Evolutionary conservation across 345 rosid species (phyloP).

Genomic region (Litchi chinensis): DNA sequence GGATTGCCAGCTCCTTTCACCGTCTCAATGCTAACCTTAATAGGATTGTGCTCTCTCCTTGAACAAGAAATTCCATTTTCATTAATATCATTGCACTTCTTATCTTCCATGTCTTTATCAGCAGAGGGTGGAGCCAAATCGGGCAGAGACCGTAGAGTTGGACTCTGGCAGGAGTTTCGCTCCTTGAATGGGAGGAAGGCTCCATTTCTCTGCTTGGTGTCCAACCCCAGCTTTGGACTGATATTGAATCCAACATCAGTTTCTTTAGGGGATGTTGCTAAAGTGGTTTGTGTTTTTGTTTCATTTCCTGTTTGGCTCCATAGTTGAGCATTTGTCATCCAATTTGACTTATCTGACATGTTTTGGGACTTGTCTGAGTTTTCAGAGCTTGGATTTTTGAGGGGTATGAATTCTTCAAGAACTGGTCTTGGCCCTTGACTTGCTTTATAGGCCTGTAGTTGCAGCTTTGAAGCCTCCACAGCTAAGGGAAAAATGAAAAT

Average conservation of each 20-base stretch:
- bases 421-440: slow-evolving; percentile 65
- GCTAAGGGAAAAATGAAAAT: slow-evolving; percentile 45
- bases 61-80: slow-evolving; percentile 40
- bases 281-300: slow-evolving; percentile 39
- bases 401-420: slow-evolving; percentile 96
- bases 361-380: slow-evolving; percentile 39
- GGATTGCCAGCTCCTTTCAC: slow-evolving; percentile 35
- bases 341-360: slow-evolving; percentile 59
- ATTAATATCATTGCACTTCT: slow-evolving; percentile 39
- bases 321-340: slow-evolving; percentile 96
- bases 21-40: slow-evolving; percentile 34
- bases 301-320: slow-evolving; percentile 85
- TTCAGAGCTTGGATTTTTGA: slow-evolving; percentile 53
- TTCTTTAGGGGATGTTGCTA: slow-evolving; percentile 41
- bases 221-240: slow-evolving; percentile 62
- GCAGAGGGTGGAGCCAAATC: slow-evolving; percentile 64
- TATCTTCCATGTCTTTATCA: slow-evolving; percentile 54
- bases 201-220: slow-evolving; percentile 69
- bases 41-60: slow-evolving; percentile 41
- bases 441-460: slow-evolving; percentile 65
- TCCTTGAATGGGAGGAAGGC: slow-evolving; percentile 96
- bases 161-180: slow-evolving; percentile 42
- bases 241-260: slow-evolving; percentile 50
- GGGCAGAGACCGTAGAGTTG: slow-evolving; percentile 46
- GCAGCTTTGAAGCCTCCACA: slow-evolving; percentile 84